Conservation (phyloP, 371 early-diverging fungal species). For the Mucor velutinosus region DNA sequence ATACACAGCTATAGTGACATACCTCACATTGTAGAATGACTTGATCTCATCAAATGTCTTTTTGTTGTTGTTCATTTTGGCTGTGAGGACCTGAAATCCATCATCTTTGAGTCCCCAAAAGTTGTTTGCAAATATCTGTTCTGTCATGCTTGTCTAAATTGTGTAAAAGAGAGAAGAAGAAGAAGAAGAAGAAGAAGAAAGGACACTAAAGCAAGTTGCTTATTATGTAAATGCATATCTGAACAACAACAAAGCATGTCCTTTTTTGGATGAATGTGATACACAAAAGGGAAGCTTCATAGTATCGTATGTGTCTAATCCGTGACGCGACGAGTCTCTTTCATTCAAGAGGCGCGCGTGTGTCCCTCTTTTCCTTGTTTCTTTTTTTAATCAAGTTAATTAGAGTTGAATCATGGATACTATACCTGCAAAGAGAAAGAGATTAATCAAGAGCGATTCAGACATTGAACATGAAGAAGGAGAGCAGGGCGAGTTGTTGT, state of each 20-base stretch:
- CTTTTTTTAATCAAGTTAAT: background rate
- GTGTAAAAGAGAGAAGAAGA: background rate
- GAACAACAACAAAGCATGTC: constrained; percentile 1
- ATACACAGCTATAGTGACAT: background rate
- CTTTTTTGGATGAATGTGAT: constrained; percentile 1
- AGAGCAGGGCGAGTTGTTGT: background rate
- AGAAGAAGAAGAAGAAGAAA: background rate
- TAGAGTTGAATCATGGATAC: constrained; percentile 5
- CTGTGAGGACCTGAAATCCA: constrained; percentile 81
- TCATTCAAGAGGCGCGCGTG: background rate
- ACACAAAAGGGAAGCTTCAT: background rate
- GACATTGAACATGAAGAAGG: background rate
- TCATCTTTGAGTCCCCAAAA: constrained; percentile 81
- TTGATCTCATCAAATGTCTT: constrained; percentile 82
- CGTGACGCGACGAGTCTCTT: background rate
- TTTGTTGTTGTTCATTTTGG: constrained; percentile 83
- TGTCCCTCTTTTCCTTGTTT: background rate
- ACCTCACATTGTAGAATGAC: constrained; percentile 38
- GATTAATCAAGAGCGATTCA: background rate
- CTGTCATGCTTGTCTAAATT: constrained; percentile 6
- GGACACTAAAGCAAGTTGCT: background rate
- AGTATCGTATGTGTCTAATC: too few relatives aligned
- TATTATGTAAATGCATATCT: background rate
- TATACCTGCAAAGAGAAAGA: constrained; percentile 14
- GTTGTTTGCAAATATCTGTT: constrained; percentile 41